phyloP scores from a whole-genome alignment of 176 grass and related monocot species.

The Thinopyrum elongatum region DNA sequence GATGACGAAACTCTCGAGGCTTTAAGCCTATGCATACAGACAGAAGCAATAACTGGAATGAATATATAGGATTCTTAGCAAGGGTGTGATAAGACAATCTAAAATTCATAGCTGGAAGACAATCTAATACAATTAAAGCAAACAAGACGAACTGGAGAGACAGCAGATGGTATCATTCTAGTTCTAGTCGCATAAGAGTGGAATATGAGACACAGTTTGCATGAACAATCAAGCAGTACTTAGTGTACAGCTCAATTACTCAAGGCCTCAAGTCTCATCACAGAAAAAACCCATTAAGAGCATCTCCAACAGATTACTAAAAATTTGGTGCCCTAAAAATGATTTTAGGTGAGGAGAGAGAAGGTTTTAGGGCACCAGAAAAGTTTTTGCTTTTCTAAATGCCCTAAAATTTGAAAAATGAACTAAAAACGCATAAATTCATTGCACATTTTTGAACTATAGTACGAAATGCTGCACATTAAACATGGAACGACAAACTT shows the following conservation, averaged over 20 bases:
- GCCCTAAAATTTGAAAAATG: neutral
- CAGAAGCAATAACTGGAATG: neutral
- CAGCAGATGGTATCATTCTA: neutral
- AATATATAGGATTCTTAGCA: neutral
- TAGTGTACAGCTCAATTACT: slow-evolving; percentile 1
- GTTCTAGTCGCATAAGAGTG: neutral
- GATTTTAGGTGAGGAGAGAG: neutral
- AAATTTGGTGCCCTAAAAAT: neutral
- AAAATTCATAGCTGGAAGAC: neutral
- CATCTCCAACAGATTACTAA: neutral
- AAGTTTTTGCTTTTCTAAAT: neutral
- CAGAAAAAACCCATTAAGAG: neutral
- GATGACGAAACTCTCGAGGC: neutral
- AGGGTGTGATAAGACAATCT: neutral
- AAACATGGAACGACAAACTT: neutral
- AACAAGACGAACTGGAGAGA: neutral
- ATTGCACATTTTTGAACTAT: neutral
- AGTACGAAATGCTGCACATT: neutral
- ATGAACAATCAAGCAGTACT: neutral
- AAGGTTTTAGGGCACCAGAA: neutral
- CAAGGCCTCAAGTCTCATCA: neutral
- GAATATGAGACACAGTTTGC: neutral
- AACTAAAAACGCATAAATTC: neutral
- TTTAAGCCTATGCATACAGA: neutral
- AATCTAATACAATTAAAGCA: neutral